Evolutionary conservation across 345 rosid species (phyloP).

Genomic region (Moringa oleifera): DNA sequence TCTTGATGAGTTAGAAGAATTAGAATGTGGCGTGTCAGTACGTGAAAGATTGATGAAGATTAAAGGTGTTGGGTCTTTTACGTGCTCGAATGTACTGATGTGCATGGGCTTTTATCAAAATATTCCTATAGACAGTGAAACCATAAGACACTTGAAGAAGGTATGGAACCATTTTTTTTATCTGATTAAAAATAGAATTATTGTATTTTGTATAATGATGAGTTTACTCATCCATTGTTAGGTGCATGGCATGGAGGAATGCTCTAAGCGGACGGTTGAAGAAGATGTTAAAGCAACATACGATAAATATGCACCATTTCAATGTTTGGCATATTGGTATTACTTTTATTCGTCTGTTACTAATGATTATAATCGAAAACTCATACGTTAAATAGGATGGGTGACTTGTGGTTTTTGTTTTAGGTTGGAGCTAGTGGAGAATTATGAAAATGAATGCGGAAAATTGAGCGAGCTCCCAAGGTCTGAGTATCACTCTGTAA

Average conservation of each 20-base stretch:
- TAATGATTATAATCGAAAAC: background rate
- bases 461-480: slow-evolving; percentile 26
- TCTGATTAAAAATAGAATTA: too few species aligned
- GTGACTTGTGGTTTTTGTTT: background rate
- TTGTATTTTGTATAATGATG: background rate
- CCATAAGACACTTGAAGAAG: slow-evolving; percentile 34
- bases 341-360: background rate
- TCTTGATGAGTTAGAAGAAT: slow-evolving; percentile 18
- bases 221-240: background rate
- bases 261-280: background rate
- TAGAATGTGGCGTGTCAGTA: background rate
- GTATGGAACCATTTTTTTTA: slow-evolving; percentile 16
- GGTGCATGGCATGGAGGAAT: slow-evolving; percentile 23
- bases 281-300: slow-evolving; percentile 23
- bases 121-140: slow-evolving; percentile 45
- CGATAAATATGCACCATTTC: slow-evolving; percentile 23
- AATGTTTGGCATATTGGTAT: slow-evolving; percentile 29
- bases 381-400: too few species aligned
- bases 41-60: slow-evolving; percentile 8
- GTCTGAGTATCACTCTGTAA: too few species aligned
- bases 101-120: slow-evolving; percentile 41
- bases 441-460: slow-evolving; percentile 26
- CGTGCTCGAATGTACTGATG: slow-evolving; percentile 33
- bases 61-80: slow-evolving; percentile 40
- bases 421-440: slow-evolving; percentile 26